Base-by-base conservation (phyloP, 1,139 yeast genomes). In the Hansenula lynferdii region DNA sequence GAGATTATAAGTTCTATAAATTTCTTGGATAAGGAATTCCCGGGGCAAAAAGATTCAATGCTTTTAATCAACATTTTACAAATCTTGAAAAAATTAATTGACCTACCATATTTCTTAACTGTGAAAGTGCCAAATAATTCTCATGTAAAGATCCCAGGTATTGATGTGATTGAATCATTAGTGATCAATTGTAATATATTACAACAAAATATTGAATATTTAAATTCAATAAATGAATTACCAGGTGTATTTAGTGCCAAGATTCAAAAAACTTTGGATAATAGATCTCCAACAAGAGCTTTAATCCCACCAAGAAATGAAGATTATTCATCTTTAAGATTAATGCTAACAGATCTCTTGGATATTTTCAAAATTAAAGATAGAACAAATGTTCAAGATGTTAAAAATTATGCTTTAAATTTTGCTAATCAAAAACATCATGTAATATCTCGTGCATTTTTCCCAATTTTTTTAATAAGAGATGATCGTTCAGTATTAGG, bases 401-500 rank as follows among this genome's bases (percentile, higher is more conserved):
- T 57, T 5, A 39, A 55, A 7, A 56, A 54, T 25, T 62, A 57
- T 44, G 57, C 62, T 1, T 38, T 43, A 17, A 54, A 54, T 37
- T 63, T 65, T 44, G 57, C 61, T 33, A 51, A 57, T 31, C 39
- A 49, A 6, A 36, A 48, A 7, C 66, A 63, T 35, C 78, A 77
- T 50, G 80, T 77, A 2, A 56, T 83, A 17, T 68, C 80, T 1
- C 65, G 90, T 42, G 84, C 85, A 2, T 51, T 79, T 18, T 72
- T 80, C 49, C 85, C 82, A 42, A 58, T 80, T 26, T 79, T 72
- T 50, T 61, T 81, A 19, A 63, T 82, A 6, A 62, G 86, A 42
- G 84, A 80, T 52, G 79, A 81, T 54, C 72, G 70, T 39, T 62
- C 77, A 2, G 64, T 83, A 1, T 50, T 76, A 37, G 76, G 75